Base-by-base conservation (phyloP, 1,284 basidiomycete species). In the Ceratobasidium sp. region DNA sequence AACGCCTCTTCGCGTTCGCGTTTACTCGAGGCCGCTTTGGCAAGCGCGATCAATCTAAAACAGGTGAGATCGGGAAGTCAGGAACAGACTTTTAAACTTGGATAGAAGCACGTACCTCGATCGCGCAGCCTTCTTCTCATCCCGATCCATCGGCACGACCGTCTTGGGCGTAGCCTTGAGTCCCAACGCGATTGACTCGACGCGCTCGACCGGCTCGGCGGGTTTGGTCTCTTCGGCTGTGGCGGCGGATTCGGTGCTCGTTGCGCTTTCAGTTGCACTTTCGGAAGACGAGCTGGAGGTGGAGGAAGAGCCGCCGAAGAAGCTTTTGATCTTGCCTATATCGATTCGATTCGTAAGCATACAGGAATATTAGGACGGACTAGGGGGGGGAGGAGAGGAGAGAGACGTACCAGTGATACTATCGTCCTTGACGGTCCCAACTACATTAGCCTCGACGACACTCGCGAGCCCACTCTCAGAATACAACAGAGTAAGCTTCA, bases 391-490 rank as follows among this genome's bases (percentile, higher is more conserved):
- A n/a, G n/a, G n/a, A n/a, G n/a, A 26, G 40, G 53, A 33, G 68
- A 63, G 78, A 46, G 13, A 82, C 87, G 82, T 84, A 90, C 94
- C 94, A 77, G 92, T 88, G 39, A 95, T 86, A 23, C 92, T 92
- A 15, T 94, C 92, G 77, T 93, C 91, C 82, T 93, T 95, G 82
- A 93, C 89, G 81, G 95, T 94, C 23, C 91, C 91, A 81, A 89
- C 92, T 1, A 91, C 93, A 53, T 95, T 84, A 0, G 93, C 92
- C 56, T 95, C 93, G 33, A 91, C 90, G 28, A 96, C 92, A 3
- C 92, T 91, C 9, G 95, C 86, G 81, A 97, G 92, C 10, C 95
- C 96, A 71, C 94, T 95, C 76, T 95, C 93, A 63, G 95, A 95
- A 51, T 97, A 87, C 28, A 90, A 87, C 72, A 97, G 85, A 0